Evolutionary conservation across 192 early-diverging fungal genomes (phyloP), one percentile per base, ranked within the genome.

Genomic region (Rhizoclosmatium sp.): DNA sequence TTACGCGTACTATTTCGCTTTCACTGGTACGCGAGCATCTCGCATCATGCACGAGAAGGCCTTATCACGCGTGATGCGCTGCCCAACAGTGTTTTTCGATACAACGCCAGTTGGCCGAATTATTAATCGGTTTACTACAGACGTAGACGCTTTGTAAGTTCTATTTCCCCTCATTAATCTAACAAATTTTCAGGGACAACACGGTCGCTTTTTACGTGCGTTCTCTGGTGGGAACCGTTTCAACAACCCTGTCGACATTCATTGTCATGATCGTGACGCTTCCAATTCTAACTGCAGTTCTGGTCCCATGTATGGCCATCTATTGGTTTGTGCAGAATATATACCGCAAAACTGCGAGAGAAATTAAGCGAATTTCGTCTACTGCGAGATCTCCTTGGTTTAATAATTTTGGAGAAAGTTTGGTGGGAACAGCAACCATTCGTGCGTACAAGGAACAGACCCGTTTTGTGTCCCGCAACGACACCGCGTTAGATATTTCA

Each of bases 321-420:
- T 96, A 96, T 83, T 93, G 90, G 78, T 81, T 86, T 45, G 82
- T 93, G 3, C 92, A 94, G 19, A 76, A 85, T 4, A 85, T 94
- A 56, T 98, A 96, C 83, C 83, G 94, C 47, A 76, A 89, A 2
- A 91, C 93, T 2, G 92, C 92, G 19, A 73, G 82, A 23, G 85
- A 86, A 56, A 41, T 86, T 48, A 81, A 76, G 60, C 47, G 85
- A 40, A 47, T 85, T 19, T 47, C 59, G 42, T 70, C 83, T 4
- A 80, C 76, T 42, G 68, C 59, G 46, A 47, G 64, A 51, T 85
- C 83, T 2, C 83, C 83, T 19, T 49, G 82, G 1, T 60, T 41
- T 41, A 56, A 76, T 41, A 84, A 87, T 65, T 19, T 85, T 21
- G 78, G 79, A 3, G 82, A 85, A 76, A 69, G 84, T 0, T 58